Evolutionary conservation across 306 rosid species (phyloP).

Genomic region (Styphnolobium japonicum): DNA sequence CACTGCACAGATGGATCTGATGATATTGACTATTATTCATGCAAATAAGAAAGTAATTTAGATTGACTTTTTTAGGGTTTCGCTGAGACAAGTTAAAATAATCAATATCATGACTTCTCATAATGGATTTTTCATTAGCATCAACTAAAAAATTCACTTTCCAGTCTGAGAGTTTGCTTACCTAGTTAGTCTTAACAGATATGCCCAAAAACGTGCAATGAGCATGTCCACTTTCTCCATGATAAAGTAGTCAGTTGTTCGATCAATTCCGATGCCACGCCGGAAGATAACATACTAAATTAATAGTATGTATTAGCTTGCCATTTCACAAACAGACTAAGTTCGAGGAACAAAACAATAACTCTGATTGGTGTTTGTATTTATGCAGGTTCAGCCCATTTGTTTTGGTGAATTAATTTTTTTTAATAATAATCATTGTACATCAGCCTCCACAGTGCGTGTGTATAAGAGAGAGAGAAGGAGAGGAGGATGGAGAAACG

Average conservation of each 20-base stretch:
- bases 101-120: slow-evolving; percentile 17
- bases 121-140: background rate
- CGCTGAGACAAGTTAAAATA: slow-evolving; percentile 3
- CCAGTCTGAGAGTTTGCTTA: slow-evolving; percentile 28
- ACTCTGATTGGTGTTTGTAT: background rate
- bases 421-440: background rate
- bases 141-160: background rate
- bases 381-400: background rate
- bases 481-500: background rate
- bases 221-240: slow-evolving; percentile 94
- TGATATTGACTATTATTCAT: slow-evolving; percentile 1
- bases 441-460: background rate
- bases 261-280: slow-evolving; percentile 87
- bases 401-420: background rate
- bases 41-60: slow-evolving; percentile 18
- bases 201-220: slow-evolving; percentile 76
- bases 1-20: slow-evolving; percentile 11
- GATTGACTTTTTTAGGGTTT: slow-evolving; percentile 9
- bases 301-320: slow-evolving; percentile 38
- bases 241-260: slow-evolving; percentile 75
- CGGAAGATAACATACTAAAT: slow-evolving; percentile 83
- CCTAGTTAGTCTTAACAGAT: slow-evolving; percentile 62
- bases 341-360: slow-evolving; percentile 13
- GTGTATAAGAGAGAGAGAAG: background rate
- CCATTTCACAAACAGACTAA: slow-evolving; percentile 18